Percentiles rank a stretch among this genome's conserved stretches.
Evolutionary conservation across 176 grass and related monocot genomes (phyloP).

Genomic region (Echinochloa phyllopogon): DNA sequence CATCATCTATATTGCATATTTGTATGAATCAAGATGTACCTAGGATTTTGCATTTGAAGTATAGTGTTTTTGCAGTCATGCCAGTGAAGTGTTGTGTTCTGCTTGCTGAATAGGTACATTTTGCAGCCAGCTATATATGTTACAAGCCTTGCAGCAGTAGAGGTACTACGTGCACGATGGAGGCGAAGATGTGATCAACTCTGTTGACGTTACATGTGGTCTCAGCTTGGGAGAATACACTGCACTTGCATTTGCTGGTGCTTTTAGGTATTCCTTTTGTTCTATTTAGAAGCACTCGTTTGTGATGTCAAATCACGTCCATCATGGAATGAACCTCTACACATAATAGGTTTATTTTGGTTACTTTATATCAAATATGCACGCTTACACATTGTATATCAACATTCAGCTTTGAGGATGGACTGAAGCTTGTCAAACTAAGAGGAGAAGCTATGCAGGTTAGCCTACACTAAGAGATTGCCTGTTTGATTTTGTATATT

Average conservation of each 20-base stretch:
- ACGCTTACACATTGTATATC: constrained; percentile 32
- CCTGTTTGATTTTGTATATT: constrained; percentile 15
- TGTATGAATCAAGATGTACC: not conserved
- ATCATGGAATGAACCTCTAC: not conserved
- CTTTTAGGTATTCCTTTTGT: constrained; percentile 78
- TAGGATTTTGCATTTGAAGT: not conserved
- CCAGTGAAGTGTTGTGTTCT: constrained; percentile 11
- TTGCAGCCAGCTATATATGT: constrained; percentile 98
- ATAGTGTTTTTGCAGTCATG: not conserved
- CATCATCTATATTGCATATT: not conserved
- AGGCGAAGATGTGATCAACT: constrained; percentile 73
- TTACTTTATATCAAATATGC: not conserved
- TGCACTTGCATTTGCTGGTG: constrained; percentile 88
- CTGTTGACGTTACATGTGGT: constrained; percentile 90
- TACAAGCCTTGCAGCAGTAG: constrained; percentile 90
- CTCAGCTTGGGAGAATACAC: constrained; percentile 98
- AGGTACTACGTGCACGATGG: constrained; percentile 81
- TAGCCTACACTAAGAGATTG: constrained; percentile 3
- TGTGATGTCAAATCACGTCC: not conserved
- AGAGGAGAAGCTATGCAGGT: constrained; percentile 99
- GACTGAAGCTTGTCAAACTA: constrained; percentile 97
- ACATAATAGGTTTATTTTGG: not conserved
- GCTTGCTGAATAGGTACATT: constrained; percentile 29
- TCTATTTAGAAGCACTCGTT: not conserved
- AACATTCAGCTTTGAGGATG: constrained; percentile 89